Conservation (phyloP, 164 flowering plant species). For the Magnolia kwangsiensis region DNA sequence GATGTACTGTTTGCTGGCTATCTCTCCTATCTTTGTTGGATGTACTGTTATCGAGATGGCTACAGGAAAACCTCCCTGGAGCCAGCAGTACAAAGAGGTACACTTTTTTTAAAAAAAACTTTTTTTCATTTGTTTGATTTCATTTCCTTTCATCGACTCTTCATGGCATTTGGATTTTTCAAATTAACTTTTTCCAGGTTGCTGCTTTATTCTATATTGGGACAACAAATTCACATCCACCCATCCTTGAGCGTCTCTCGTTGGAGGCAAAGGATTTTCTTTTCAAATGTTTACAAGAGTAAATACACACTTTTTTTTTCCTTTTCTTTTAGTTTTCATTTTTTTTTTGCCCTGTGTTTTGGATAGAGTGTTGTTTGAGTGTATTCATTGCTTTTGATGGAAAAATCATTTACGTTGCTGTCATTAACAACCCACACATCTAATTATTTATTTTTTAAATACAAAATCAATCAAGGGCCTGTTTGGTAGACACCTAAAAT, state of each 20-base stretch:
- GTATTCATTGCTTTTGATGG: too few species aligned
- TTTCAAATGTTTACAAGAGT: conserved; percentile 15
- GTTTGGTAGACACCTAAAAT: too few species aligned
- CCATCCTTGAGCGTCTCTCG: conserved; percentile 90
- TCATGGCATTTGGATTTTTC: background rate
- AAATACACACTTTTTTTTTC: conserved; percentile 20
- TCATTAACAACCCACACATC: too few species aligned
- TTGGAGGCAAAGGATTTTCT: conserved; percentile 82
- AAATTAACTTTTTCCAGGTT: background rate
- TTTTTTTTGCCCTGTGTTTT: background rate
- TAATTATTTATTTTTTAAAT: too few species aligned
- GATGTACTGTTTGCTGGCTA: conserved; percentile 76
- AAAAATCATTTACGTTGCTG: too few species aligned
- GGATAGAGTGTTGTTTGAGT: too few species aligned
- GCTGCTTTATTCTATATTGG: too few species aligned
- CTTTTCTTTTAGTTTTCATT: background rate
- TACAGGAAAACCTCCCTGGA: conserved; percentile 99
- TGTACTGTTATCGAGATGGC: conserved; percentile 37
- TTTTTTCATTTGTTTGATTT: background rate
- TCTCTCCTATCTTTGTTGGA: conserved; percentile 21
- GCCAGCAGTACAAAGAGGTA: conserved; percentile 92
- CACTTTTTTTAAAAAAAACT: background rate
- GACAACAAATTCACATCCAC: conserved; percentile 90
- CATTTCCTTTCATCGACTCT: background rate
- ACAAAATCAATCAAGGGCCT: too few species aligned